Evolutionary conservation across 2,329 filamentous ascomycete species (phyloP).

Genomic region (Ascochyta viciae-villosae): DNA sequence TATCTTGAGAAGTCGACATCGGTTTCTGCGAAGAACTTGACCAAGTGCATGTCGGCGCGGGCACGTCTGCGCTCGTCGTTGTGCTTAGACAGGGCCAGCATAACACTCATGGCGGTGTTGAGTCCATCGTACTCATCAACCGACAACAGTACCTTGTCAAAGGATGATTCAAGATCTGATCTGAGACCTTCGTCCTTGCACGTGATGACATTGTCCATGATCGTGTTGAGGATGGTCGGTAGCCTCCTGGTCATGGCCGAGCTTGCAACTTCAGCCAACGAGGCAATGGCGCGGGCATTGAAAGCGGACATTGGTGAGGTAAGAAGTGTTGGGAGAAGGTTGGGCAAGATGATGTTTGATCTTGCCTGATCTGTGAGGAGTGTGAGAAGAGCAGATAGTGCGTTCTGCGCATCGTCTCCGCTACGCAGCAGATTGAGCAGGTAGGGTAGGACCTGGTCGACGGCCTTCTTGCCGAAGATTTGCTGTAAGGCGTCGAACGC

Average conservation of each 20-base stretch:
- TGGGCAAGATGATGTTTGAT: constrained; percentile 95
- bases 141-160: constrained; percentile 88
- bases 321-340: constrained; percentile 91
- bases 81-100: constrained; percentile 86
- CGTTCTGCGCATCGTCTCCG: constrained; percentile 88
- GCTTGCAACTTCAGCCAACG: constrained; percentile 88
- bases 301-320: constrained; percentile 90
- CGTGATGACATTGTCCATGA: constrained; percentile 90
- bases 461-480: constrained; percentile 89
- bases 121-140: constrained; percentile 96
- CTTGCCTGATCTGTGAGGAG: constrained; percentile 91
- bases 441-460: constrained; percentile 93
- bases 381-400: constrained; percentile 88
- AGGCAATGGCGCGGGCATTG: constrained; percentile 93
- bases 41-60: constrained; percentile 78
- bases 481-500: constrained; percentile 96
- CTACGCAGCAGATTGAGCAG: constrained; percentile 88
- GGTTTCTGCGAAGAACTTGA: constrained; percentile 82
- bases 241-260: constrained; percentile 89
- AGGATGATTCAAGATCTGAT: constrained; percentile 76
- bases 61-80: constrained; percentile 88
- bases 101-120: constrained; percentile 93
- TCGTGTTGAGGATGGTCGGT: constrained; percentile 86
- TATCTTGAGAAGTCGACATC: constrained; percentile 93
- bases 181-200: constrained; percentile 77